Base-by-base conservation (phyloP, 2,329 filamentous ascomycete species). In the Aspergillus sp. region DNA sequence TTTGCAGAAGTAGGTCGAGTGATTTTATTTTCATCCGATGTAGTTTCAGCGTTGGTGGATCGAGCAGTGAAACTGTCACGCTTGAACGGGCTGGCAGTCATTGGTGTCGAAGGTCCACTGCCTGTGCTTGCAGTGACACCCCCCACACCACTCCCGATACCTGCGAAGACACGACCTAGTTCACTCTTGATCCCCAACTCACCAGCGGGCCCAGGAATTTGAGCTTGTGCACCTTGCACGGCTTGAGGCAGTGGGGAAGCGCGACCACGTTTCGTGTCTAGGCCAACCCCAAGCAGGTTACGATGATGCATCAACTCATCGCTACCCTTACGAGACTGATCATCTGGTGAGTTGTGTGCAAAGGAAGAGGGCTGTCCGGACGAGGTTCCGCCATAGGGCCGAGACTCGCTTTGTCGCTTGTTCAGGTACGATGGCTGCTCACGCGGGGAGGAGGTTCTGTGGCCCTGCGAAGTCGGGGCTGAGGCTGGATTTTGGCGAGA, bases 121-220 rank as follows among this genome's bases (percentile, higher is more conserved):
- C 73, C 78, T 37, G 78, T 75, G 34, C 79, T 75, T 13, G 75
- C 75, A 44, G 77, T 80, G 27, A 77, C 76, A 61, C 80, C 81
- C 30, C 85, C 84, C 17, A 88, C 80, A 37, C 87, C 87, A 71
- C 85, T 87, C 15, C 87, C 93, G 64, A 98, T 91, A n/a, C 93
- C 93, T 17, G 91, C 91, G 75, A 96, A 97, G 82, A 97, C 96
- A 61, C 91, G 88, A 27, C 93, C 93, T 71, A 97, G 93, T 72
- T 97, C 93, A 70, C 88, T 96, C 80, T 97, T 96, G 69, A 97
- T 96, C 44, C 89, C 89, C 11, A 91, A 89, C 72, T 96, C 92
- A 15, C 88, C 89, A 13, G 87, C 86, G 5, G 91, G 90, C 3
- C 89, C 90, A 53, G 89, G 83, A 40, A 89, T 84, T 66, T 92